Base-by-base conservation (phyloP, 768 basidiomycete genomes). In the Lepiota subincarnata region DNA sequence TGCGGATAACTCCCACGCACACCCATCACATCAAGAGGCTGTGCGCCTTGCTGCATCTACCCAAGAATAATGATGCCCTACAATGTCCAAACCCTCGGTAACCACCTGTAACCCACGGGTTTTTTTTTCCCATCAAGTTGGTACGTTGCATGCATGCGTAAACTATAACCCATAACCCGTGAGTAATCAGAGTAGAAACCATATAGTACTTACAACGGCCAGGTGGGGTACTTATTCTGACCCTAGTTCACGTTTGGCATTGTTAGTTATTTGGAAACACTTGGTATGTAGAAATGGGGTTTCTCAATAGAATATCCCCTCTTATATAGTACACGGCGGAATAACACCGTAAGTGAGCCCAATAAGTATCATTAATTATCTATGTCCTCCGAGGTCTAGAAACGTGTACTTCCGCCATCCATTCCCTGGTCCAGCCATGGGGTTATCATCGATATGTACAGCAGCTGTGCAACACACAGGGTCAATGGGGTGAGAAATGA, bases 391-490 rank as follows among this genome's bases (percentile, higher is more conserved):
- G 14, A 26, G 6, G 14, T 52, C 46, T 54, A 55, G 50, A 14
- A 28, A 57, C 13, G 20, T 24, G 39, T 49, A 18, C 48, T 51
- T 40, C 50, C 4, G n/a, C 20, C 8, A 49, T 26, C 37, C 39
- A 35, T 10, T 40, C 26, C 49, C 31, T 16, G 44, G 52, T 46
- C 52, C 52, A 53, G 49, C 45, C 38, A n/a, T 37, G 26, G 50
- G 53, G 72, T 63, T 53, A 87, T 70, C 87, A 85, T 58, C 87
- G 82, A 71, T 76, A 91, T 50, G 89, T 91, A 70, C 87, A 90
- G 62, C 87, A 91, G 59, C 89, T 91, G 57, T 18, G 41, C 18
- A 31, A 7, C 31, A 31, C 1, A 13, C 46, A 46, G 45, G 45
- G 53, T 50, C 39, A 55, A 36, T 26, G 18, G 35, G 14, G 37